Percentiles rank a stretch among this genome's conserved stretches.
Evolutionary conservation across 2,329 filamentous ascomycete species (phyloP).

Genomic region (Dactylellina drechsleri): DNA sequence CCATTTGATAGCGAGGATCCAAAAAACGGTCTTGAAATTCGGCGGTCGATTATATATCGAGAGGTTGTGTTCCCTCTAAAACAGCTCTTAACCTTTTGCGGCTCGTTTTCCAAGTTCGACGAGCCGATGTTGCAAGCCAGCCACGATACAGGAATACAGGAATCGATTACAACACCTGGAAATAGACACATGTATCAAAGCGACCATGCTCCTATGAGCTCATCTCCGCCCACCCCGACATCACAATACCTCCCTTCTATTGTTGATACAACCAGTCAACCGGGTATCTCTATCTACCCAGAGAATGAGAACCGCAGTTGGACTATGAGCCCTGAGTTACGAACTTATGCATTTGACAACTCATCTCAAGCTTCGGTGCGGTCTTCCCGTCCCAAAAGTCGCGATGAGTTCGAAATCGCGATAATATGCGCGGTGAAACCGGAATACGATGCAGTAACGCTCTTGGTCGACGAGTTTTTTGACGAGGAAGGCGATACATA

Average conservation of each 20-base stretch:
- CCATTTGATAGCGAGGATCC: conserved; percentile 34
- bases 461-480: conserved; percentile 60
- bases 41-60: conserved; percentile 38
- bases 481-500: conserved; percentile 43
- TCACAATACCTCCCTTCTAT: not conserved
- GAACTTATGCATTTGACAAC: not conserved
- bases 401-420: conserved; percentile 60
- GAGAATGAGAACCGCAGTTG: not conserved
- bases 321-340: conserved; percentile 4
- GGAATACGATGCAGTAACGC: conserved; percentile 60
- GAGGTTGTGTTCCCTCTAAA: conserved; percentile 45
- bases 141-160: not conserved
- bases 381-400: conserved; percentile 23
- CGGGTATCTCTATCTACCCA: not conserved
- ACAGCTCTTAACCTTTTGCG: conserved; percentile 19
- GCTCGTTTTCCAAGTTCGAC: not conserved
- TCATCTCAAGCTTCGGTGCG: not conserved
- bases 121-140: conserved; percentile 21
- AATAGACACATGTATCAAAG: not conserved
- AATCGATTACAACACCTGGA: not conserved
- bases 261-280: not conserved
- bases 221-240: not conserved
- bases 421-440: conserved; percentile 61
- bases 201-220: not conserved
- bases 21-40: conserved; percentile 28